Evolutionary conservation across 495 filamentous ascomycete species (phyloP).

Genomic region (Amphirosellinia nigrospora): DNA sequence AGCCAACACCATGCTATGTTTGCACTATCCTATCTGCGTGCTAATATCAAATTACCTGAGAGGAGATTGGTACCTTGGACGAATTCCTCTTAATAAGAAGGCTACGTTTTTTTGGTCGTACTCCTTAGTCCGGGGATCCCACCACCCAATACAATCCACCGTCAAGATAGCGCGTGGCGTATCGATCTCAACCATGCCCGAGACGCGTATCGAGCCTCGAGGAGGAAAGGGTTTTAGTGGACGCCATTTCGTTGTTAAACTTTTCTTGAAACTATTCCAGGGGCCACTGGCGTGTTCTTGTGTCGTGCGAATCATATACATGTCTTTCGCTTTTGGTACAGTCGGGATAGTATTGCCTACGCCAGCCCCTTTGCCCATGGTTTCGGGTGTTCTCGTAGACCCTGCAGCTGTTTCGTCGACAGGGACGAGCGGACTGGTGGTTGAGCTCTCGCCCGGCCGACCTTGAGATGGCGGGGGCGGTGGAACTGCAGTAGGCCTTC

Average conservation of each 20-base stretch:
- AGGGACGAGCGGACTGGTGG: slow-evolving; percentile 26
- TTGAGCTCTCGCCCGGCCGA: slow-evolving; percentile 28
- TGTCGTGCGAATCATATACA: slow-evolving; percentile 47
- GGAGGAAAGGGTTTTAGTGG: slow-evolving; percentile 54
- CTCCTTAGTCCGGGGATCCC: slow-evolving; percentile 37
- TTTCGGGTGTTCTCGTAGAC: slow-evolving; percentile 30
- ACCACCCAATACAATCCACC: slow-evolving; percentile 37
- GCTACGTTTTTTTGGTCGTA: slow-evolving; percentile 22
- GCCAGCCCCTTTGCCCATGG: slow-evolving; percentile 37
- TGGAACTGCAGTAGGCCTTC: slow-evolving; percentile 24
- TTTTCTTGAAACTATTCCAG: slow-evolving; percentile 60
- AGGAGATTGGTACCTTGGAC: slow-evolving; percentile 9
- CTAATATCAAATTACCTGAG: slow-evolving; percentile 4
- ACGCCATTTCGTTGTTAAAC: slow-evolving; percentile 54
- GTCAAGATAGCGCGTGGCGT: slow-evolving; percentile 54
- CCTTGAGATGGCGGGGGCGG: slow-evolving; percentile 28
- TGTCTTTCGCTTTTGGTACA: slow-evolving; percentile 33
- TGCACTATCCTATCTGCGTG: slow-evolving; percentile 4
- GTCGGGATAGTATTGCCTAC: slow-evolving; percentile 27
- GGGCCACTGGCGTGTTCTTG: slow-evolving; percentile 40
- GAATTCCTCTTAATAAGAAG: background rate
- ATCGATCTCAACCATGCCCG: slow-evolving; percentile 69
- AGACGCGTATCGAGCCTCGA: slow-evolving; percentile 67
- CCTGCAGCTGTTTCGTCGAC: slow-evolving; percentile 30
- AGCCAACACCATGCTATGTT: background rate